A percentile compares a stretch with the other conserved stretches of the same genome.
These are phyloP conservation scores for Acanthamoeba divionensis DNA, from an alignment of 208 protist species.

Conservation along the genomic window DNA sequence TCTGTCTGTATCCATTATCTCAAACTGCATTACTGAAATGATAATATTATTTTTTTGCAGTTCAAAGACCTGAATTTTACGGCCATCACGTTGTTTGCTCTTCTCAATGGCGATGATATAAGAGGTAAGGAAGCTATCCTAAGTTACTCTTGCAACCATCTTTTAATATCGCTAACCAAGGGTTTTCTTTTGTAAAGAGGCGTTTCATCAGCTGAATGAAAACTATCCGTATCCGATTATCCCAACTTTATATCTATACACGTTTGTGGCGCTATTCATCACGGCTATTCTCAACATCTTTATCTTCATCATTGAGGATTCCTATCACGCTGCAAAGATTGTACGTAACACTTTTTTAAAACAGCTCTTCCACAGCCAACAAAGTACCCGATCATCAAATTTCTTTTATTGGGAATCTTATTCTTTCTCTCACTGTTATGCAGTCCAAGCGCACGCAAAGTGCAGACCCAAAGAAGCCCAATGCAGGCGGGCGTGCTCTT, in stretches of 20 bases:
- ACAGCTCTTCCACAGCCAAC: not conserved
- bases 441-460: not conserved
- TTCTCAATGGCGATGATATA: slow-evolving; percentile 62
- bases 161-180: not conserved
- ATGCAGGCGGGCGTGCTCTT: no score
- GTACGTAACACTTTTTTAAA: not conserved
- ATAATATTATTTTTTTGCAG: not conserved
- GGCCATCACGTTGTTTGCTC: slow-evolving; percentile 51
- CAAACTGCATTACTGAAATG: not conserved
- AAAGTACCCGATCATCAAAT: not conserved
- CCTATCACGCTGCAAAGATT: slow-evolving; percentile 50
- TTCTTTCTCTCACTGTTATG: not conserved
- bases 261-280: slow-evolving; percentile 57
- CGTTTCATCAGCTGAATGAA: slow-evolving; percentile 34
- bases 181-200: not conserved
- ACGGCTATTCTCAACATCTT: slow-evolving; percentile 62
- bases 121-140: no score
- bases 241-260: slow-evolving; percentile 47
- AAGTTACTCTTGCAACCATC: no score
- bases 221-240: slow-evolving; percentile 52
- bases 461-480: no score
- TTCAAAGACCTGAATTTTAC: slow-evolving; percentile 49
- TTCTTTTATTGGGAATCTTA: not conserved
- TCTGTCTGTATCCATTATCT: not conserved
- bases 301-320: slow-evolving; percentile 61